These are phyloP conservation scores for Leucocoprinus sp. DNA, from an alignment of 768 basidiomycete genomes.

Conservation along the genomic window DNA sequence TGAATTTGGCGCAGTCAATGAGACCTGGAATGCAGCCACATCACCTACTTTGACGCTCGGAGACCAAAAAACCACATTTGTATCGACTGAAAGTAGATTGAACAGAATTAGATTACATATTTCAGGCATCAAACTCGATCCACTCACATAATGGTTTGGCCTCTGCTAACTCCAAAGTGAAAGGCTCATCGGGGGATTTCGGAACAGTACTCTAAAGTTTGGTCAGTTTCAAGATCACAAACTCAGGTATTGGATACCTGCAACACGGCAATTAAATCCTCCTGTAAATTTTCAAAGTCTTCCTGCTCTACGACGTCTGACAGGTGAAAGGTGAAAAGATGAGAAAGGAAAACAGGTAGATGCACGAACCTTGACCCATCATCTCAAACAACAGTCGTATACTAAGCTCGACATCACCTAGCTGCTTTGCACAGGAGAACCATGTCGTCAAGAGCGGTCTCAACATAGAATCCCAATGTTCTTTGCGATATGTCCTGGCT, in stretches of 20 bases:
- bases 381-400: conserved; percentile 77
- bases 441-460: conserved; percentile 68
- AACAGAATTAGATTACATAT: conserved; percentile 2
- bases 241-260: conserved; percentile 35
- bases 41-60: conserved; percentile 52
- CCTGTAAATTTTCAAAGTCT: conserved; percentile 45
- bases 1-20: conserved; percentile 42
- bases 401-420: conserved; percentile 70
- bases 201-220: conserved; percentile 61
- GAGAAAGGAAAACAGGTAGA: neutral
- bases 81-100: conserved; percentile 41
- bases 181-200: conserved; percentile 39
- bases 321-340: conserved; percentile 6
- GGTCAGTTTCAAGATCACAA: neutral
- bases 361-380: conserved; percentile 59
- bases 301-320: conserved; percentile 33
- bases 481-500: conserved; percentile 78
- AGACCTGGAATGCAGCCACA: conserved; percentile 66
- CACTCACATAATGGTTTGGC: conserved; percentile 53
- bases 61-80: conserved; percentile 65
- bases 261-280: conserved; percentile 67
- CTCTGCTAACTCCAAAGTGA: conserved; percentile 58
- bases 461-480: conserved; percentile 73
- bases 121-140: conserved; percentile 7
- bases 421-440: conserved; percentile 75